A percentile compares a stretch with the other conserved stretches of the same genome.
Evolutionary conservation across 2,329 filamentous ascomycete species (phyloP).

Genomic region (Lachnellula arida): DNA sequence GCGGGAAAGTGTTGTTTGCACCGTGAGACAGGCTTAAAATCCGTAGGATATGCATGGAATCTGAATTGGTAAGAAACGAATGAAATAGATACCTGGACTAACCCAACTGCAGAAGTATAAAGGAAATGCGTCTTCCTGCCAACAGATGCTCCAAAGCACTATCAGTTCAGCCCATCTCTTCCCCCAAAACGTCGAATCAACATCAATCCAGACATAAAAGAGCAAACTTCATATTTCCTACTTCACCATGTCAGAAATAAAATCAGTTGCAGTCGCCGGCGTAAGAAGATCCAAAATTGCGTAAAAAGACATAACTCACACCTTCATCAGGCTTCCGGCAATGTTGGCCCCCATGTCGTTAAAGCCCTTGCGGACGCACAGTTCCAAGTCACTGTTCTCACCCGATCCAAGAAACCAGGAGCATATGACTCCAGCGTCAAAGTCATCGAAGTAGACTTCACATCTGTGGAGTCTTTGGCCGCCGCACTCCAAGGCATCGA

Average conservation of each 20-base stretch:
- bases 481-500: constrained; percentile 28
- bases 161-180: constrained; percentile 3
- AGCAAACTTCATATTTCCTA: neutral
- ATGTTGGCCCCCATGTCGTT: constrained; percentile 21
- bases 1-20: constrained; percentile 1
- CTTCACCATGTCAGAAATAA: constrained; percentile 20
- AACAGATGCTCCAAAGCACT: constrained; percentile 4
- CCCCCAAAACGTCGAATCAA: constrained; percentile 3
- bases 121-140: constrained; percentile 2
- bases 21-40: constrained; percentile 1
- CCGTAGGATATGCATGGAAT: neutral
- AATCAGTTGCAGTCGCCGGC: constrained; percentile 20
- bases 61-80: neutral
- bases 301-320: constrained; percentile 14
- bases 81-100: constrained; percentile 2
- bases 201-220: neutral
- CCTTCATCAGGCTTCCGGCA: constrained; percentile 19
- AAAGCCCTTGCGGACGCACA: constrained; percentile 20
- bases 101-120: constrained; percentile 8
- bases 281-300: constrained; percentile 11
- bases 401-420: constrained; percentile 15
- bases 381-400: constrained; percentile 21
- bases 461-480: constrained; percentile 38
- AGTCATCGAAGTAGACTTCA: constrained; percentile 38
- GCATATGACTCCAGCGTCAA: constrained; percentile 30